phyloP scores from a whole-genome alignment of 164 flowering plant species.

The Annona squamosa region DNA sequence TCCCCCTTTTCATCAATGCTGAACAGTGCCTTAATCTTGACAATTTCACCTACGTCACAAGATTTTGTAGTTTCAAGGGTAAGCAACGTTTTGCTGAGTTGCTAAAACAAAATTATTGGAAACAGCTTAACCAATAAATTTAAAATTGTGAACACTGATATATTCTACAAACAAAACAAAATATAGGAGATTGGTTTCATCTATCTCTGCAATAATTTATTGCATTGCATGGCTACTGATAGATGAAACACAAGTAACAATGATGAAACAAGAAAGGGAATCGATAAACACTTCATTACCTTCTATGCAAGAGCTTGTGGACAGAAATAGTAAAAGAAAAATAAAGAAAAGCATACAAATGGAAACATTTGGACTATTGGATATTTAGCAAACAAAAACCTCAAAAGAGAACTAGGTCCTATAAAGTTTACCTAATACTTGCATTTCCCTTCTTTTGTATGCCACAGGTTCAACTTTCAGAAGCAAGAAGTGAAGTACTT shows the following conservation, averaged over 20 bases:
- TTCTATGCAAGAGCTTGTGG: neutral
- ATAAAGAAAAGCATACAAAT: neutral
- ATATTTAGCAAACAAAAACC: neutral
- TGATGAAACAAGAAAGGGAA: neutral
- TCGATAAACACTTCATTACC: neutral
- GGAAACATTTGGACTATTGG: neutral
- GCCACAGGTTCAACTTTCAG: conserved; percentile 58
- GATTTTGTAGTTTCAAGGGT: too few relatives aligned
- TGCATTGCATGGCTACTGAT: neutral
- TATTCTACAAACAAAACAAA: too few relatives aligned
- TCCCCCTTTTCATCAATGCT: too few relatives aligned
- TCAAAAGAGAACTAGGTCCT: neutral
- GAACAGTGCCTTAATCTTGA: too few relatives aligned
- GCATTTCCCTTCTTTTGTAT: conserved; percentile 48
- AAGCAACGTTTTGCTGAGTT: too few relatives aligned
- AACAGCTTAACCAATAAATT: too few relatives aligned
- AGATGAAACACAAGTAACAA: neutral
- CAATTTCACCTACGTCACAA: too few relatives aligned
- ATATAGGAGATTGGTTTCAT: too few relatives aligned
- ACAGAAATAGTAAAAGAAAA: neutral
- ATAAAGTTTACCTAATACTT: conserved; percentile 44
- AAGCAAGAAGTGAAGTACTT: conserved; percentile 59
- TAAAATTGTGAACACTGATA: too few relatives aligned
- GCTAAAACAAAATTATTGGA: too few relatives aligned
- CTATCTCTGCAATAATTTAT: too few relatives aligned